phyloP scores from a whole-genome alignment of 305 asterid species.

The Ajuga reptans region DNA sequence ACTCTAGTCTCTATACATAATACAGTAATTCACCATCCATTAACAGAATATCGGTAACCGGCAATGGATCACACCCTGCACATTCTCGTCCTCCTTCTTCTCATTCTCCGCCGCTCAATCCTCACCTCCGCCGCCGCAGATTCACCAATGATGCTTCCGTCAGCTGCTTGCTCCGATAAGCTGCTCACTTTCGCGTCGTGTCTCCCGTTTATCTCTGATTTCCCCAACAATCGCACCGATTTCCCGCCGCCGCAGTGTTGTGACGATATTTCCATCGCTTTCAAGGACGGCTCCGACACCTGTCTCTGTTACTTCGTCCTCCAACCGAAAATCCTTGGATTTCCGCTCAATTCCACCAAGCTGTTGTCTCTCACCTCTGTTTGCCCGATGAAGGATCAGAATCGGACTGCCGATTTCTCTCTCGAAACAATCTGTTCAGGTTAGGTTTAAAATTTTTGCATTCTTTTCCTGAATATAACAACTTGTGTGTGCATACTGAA shows the following conservation, averaged over 20 bases:
- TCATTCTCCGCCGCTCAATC: slow-evolving; percentile 24
- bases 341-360: slow-evolving; percentile 48
- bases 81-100: slow-evolving; percentile 23
- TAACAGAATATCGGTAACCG: slow-evolving; percentile 10
- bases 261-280: slow-evolving; percentile 37
- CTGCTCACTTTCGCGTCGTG: slow-evolving; percentile 63
- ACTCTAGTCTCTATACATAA: background rate
- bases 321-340: slow-evolving; percentile 54
- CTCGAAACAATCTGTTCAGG: slow-evolving; percentile 64
- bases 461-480: background rate
- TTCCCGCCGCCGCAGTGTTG: slow-evolving; percentile 68
- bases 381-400: slow-evolving; percentile 31
- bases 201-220: slow-evolving; percentile 51
- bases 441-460: slow-evolving; percentile 8
- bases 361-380: slow-evolving; percentile 46
- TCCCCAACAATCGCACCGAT: slow-evolving; percentile 58
- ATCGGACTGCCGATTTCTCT: slow-evolving; percentile 26
- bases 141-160: slow-evolving; percentile 23
- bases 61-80: slow-evolving; percentile 28
- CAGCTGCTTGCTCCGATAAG: slow-evolving; percentile 52
- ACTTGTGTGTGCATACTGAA: background rate
- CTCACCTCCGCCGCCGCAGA: slow-evolving; percentile 14
- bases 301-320: slow-evolving; percentile 61
- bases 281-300: slow-evolving; percentile 34
- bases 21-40: background rate